phyloP scores from a whole-genome alignment of 75 land plant species.

The Cupressus sempervirens region DNA sequence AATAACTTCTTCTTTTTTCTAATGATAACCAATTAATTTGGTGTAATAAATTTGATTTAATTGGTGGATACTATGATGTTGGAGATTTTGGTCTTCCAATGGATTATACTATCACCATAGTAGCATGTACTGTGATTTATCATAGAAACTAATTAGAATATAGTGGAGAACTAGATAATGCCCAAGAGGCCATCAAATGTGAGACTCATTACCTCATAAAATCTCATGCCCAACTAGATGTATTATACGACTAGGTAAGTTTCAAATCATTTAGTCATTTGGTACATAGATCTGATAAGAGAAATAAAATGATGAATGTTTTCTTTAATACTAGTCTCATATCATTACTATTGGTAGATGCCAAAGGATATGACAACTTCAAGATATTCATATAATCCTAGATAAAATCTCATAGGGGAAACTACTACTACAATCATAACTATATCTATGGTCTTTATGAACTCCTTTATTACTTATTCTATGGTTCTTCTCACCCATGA shows the following conservation, averaged over 20 bases:
- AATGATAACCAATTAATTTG: background rate
- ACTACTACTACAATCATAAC: conserved; percentile 87
- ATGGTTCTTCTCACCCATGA: conserved; percentile 63
- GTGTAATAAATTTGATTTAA: conserved; percentile 32
- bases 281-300: background rate
- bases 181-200: conserved; percentile 56
- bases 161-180: conserved; percentile 35
- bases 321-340: conserved; percentile 8
- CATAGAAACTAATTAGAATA: conserved; percentile 29
- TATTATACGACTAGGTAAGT: conserved; percentile 50
- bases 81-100: conserved; percentile 60
- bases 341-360: conserved; percentile 56
- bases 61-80: conserved; percentile 64
- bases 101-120: conserved; percentile 60
- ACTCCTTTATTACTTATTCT: conserved; percentile 50
- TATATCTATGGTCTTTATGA: conserved; percentile 66
- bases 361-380: conserved; percentile 64
- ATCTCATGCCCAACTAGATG: conserved; percentile 47
- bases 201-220: conserved; percentile 55
- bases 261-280: background rate
- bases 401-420: conserved; percentile 79
- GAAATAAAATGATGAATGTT: background rate
- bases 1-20: too few relatives aligned
- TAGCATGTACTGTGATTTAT: conserved; percentile 54
- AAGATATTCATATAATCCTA: conserved; percentile 53